Percentiles rank a stretch among this genome's conserved stretches.
These are phyloP conservation scores for Salix purpurea DNA, from an alignment of 345 rosid species.

Conservation along the genomic window DNA sequence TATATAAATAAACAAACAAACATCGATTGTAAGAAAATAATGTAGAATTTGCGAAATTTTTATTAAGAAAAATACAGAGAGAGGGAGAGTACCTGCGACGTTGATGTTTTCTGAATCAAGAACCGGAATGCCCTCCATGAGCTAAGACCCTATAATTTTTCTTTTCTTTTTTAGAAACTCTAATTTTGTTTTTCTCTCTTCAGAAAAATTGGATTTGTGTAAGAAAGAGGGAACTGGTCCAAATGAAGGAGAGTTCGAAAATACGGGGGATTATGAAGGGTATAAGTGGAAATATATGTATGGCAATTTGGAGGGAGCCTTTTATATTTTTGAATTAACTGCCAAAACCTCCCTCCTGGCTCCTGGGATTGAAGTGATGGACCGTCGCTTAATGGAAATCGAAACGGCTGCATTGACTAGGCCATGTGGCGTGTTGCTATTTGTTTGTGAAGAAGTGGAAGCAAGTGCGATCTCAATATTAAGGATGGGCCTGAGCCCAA, in stretches of 20 bases:
- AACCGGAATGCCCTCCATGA: constrained; percentile 17
- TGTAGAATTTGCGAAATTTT: background rate
- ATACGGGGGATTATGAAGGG: background rate
- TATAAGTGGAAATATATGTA: background rate
- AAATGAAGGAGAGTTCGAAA: background rate
- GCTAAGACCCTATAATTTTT: constrained; percentile 8
- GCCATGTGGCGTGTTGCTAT: background rate
- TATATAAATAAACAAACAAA: background rate
- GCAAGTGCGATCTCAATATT: no score
- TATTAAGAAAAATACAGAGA: background rate
- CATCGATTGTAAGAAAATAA: background rate
- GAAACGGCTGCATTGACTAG: background rate
- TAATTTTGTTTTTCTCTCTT: background rate
- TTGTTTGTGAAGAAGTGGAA: background rate
- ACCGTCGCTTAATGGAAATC: background rate
- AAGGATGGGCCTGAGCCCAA: background rate
- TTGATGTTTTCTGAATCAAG: background rate
- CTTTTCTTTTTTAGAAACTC: background rate
- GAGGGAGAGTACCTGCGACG: constrained; percentile 11
- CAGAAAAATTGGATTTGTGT: background rate
- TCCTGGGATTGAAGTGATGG: background rate
- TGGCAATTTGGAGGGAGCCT: background rate
- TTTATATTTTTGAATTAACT: background rate
- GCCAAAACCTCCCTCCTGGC: background rate
- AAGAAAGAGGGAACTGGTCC: background rate